Percentiles rank a stretch among this genome's conserved stretches.
Evolutionary conservation across 306 rosid genomes (phyloP).

Genomic region (Sechiopsis laciniata): DNA sequence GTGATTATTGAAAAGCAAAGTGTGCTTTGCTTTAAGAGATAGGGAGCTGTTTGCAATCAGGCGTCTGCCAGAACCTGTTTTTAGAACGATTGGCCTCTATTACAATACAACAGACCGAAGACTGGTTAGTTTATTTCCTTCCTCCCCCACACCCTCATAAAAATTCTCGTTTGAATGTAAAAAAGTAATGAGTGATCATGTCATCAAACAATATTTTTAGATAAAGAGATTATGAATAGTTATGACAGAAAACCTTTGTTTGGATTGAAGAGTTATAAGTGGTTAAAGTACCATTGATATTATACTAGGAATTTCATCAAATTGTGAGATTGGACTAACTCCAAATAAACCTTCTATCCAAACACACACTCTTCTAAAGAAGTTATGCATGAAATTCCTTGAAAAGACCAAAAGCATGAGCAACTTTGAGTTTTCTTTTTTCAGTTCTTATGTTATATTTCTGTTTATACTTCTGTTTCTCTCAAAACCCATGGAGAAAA

Average conservation of each 20-base stretch:
- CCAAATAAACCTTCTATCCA: too few species aligned
- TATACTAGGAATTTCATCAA: too few species aligned
- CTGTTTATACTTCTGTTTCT: conserved; percentile 28
- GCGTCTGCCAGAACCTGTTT: conserved; percentile 18
- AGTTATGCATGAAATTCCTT: conserved; percentile 87
- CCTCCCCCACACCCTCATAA: not conserved
- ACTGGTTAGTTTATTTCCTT: conserved; percentile 20
- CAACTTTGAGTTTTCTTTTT: conserved; percentile 6
- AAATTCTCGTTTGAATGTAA: too few species aligned
- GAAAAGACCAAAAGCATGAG: conserved; percentile 76
- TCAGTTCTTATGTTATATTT: conserved; percentile 19
- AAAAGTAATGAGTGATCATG: too few species aligned
- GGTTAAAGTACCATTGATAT: too few species aligned
- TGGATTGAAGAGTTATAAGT: too few species aligned
- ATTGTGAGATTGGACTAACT: too few species aligned
- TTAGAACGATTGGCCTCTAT: conserved; percentile 2
- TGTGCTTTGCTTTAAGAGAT: conserved; percentile 24
- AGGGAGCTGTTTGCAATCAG: conserved; percentile 18
- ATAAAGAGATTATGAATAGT: too few species aligned
- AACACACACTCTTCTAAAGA: conserved; percentile 41
- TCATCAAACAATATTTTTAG: too few species aligned
- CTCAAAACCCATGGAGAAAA: conserved; percentile 30
- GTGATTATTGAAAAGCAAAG: conserved; percentile 25
- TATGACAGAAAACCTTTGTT: too few species aligned
- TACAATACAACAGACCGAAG: conserved; percentile 11